Conservation (phyloP, 2,329 filamentous ascomycete species). For the Metarhizium rileyi region DNA sequence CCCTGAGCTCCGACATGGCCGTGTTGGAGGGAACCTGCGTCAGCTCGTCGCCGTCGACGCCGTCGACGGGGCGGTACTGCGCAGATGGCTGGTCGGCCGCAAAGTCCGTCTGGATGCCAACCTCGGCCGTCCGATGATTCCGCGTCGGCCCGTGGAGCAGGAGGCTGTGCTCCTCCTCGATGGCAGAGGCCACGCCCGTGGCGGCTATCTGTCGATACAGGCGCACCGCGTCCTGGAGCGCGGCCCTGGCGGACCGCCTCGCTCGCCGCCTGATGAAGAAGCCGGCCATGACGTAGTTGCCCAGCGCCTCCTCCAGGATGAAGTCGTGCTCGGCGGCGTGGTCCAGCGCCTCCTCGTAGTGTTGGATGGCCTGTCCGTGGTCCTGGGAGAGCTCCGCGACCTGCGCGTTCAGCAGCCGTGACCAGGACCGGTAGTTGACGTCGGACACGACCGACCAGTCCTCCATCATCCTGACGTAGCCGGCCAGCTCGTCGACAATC, state of each 20-base stretch:
- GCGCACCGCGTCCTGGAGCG: constrained; percentile 56
- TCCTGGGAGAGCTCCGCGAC: constrained; percentile 51
- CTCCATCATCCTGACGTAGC: constrained; percentile 50
- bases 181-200: constrained; percentile 55
- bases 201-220: constrained; percentile 63
- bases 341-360: constrained; percentile 63
- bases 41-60: constrained; percentile 33
- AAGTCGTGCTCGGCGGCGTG: constrained; percentile 60
- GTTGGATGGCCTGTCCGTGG: constrained; percentile 47
- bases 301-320: constrained; percentile 61
- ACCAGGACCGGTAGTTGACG: constrained; percentile 64
- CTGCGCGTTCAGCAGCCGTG: constrained; percentile 58
- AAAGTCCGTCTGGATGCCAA: constrained; percentile 61
- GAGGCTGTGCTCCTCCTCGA: constrained; percentile 58
- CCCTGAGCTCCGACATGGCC: constrained; percentile 40
- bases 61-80: constrained; percentile 39
- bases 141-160: constrained; percentile 53
- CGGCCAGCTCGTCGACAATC: constrained; percentile 42
- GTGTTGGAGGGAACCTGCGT: constrained; percentile 32
- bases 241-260: constrained; percentile 57
- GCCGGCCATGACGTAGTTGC: constrained; percentile 64
- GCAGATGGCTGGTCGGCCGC: constrained; percentile 44
- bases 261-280: constrained; percentile 57
- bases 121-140: constrained; percentile 50
- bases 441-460: constrained; percentile 54